These are phyloP conservation scores for Hibiscus mutabilis DNA, from an alignment of 345 rosid species.

Conservation along the genomic window DNA sequence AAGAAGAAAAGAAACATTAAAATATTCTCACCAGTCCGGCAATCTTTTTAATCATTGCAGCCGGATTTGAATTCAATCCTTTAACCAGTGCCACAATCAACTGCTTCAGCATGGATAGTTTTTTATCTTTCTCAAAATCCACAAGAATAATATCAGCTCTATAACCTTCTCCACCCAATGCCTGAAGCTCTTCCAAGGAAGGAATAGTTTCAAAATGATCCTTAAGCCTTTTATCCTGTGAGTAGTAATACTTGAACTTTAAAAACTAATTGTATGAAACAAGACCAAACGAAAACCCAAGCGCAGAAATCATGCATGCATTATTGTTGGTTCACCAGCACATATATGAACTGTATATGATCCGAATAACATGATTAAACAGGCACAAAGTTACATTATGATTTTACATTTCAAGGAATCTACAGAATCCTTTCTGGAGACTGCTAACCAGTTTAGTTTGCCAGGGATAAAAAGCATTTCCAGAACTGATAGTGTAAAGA, in stretches of 20 bases:
- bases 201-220: constrained; percentile 68
- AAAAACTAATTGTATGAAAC: neutral
- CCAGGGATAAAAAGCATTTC: neutral
- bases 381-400: neutral
- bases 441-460: neutral
- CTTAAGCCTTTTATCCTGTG: constrained; percentile 81
- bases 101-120: constrained; percentile 82
- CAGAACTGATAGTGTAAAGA: neutral
- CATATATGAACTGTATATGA: neutral
- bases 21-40: constrained; percentile 73
- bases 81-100: constrained; percentile 37
- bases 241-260: constrained; percentile 6
- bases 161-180: constrained; percentile 50
- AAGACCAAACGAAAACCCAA: neutral
- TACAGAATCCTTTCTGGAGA: neutral
- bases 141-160: constrained; percentile 53
- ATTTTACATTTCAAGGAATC: neutral
- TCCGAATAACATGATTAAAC: neutral
- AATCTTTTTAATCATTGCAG: constrained; percentile 81
- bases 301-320: neutral
- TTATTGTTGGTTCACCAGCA: neutral
- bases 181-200: constrained; percentile 77
- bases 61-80: constrained; percentile 86
- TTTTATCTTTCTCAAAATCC: constrained; percentile 78
- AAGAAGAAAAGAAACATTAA: constrained; percentile 6